These are phyloP conservation scores for Vitis cinerea DNA, from an alignment of 164 flowering plant genomes.

Conservation along the genomic window DNA sequence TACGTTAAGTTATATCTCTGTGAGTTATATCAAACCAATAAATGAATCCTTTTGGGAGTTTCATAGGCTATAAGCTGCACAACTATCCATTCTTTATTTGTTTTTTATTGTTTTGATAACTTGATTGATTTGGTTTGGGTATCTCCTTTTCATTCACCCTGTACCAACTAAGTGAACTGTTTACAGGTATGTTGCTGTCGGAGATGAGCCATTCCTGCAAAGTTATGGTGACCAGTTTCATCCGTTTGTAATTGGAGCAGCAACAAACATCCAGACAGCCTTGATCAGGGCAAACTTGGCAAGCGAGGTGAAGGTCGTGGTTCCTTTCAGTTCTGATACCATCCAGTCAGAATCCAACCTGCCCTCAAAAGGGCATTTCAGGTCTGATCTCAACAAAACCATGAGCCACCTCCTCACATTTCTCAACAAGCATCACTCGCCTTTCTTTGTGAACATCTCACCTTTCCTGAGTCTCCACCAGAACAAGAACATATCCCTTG, in stretches of 20 bases:
- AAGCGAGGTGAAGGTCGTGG: constrained; percentile 66
- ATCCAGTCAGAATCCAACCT: constrained; percentile 51
- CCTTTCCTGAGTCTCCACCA: constrained; percentile 62
- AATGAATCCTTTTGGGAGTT: too few species aligned
- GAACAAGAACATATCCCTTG: constrained; percentile 65
- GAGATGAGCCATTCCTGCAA: constrained; percentile 82
- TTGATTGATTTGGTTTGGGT: too few species aligned
- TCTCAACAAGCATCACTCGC: constrained; percentile 62
- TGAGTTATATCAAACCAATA: too few species aligned
- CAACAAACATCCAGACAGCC: constrained; percentile 68
- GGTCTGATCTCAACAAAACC: constrained; percentile 79
- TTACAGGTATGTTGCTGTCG: constrained; percentile 80
- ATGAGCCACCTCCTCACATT: constrained; percentile 75
- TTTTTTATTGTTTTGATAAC: too few species aligned
- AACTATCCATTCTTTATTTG: too few species aligned
- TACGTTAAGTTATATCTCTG: too few species aligned
- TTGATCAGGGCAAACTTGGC: constrained; percentile 57
- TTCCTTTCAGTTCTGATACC: constrained; percentile 75
- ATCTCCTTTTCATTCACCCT: neutral
- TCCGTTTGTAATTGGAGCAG: constrained; percentile 76
- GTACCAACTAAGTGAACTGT: neutral
- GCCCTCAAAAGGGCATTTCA: constrained; percentile 74
- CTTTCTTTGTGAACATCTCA: constrained; percentile 68
- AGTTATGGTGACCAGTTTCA: constrained; percentile 62
- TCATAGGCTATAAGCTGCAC: too few species aligned